Base-by-base conservation (phyloP, 306 rosid species). In the Morella rubra region DNA sequence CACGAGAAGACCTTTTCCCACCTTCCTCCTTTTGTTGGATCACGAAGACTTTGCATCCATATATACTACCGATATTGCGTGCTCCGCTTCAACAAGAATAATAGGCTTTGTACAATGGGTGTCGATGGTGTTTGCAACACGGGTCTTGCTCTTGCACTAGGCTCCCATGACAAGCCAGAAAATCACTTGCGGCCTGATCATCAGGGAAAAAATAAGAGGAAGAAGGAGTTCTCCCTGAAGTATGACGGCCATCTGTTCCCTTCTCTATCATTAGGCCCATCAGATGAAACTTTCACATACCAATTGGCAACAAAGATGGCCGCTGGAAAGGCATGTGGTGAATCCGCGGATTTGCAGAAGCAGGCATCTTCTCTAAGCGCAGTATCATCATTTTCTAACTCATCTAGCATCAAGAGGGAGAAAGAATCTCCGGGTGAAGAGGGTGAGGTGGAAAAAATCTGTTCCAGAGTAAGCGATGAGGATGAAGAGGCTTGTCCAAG, bases 391-490 rank as follows among this genome's bases (percentile, higher is more conserved):
- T 88, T 94, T 66, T 90, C 97, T 10, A 89, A 90, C 75, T 90
- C 92, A 0, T 85, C 82, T 7, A 84, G 81, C 74, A 82, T 84
- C 85, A 92, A 92, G 87, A 89, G 92, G 88, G 98, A 92, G 73
- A 86, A 90, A 86, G 90, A 85, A 5, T 41, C 50, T 3, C 49
- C 12, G 11, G 81, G 76, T 6, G 84, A 75, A 54, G 89, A 84
- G 52, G 50, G 65, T 42, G 83, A 70, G 9, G 49, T 75, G 45
- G 88, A 89, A 59, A 82, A 72, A 60, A 49, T 52, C 46, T 66
- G 53, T 74, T 76, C 82, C 62, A 83, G 76, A 64, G 69, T 71
- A n/a, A 84, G 59, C 19, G 82, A 78, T 73, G 88, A 77, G 14
- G 89, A 90, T 14, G 90, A 83, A 5, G 72, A 81, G 41, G 87